Evolutionary conservation across 1,139 yeast genomes (phyloP).

Genomic region (Pichia sp.): DNA sequence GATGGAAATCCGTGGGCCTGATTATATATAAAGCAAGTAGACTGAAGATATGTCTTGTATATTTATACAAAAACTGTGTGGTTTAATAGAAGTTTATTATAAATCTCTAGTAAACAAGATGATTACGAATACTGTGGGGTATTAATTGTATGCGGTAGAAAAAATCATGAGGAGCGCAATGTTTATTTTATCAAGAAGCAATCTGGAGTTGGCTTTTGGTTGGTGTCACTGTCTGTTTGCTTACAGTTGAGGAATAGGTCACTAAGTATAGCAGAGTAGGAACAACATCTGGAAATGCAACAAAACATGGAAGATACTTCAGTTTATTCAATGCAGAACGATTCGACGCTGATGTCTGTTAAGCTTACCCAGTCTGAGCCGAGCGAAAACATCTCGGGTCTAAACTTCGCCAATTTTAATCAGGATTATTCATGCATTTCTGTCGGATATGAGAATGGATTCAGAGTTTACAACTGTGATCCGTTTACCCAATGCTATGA

Average conservation of each 20-base stretch:
- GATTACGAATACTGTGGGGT: background rate
- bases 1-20: constrained; percentile 33
- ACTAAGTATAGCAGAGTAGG: too few species aligned
- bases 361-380: constrained; percentile 2
- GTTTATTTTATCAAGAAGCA: background rate
- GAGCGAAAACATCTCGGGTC: constrained; percentile 14
- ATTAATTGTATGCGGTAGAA: background rate
- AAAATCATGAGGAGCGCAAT: background rate
- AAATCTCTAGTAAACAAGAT: too few species aligned
- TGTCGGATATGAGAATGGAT: constrained; percentile 50
- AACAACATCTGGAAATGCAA: too few species aligned
- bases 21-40: background rate
- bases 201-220: background rate
- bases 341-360: background rate
- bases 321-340: constrained; percentile 8
- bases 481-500: constrained; percentile 58
- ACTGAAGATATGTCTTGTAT: too few species aligned
- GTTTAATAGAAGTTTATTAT: too few species aligned
- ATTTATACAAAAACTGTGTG: too few species aligned
- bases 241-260: too few species aligned
- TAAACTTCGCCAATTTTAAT: constrained; percentile 56
- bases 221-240: too few species aligned
- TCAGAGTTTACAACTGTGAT: constrained; percentile 55
- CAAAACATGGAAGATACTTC: constrained; percentile 6
- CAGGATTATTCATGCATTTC: constrained; percentile 63